Conservation (phyloP, 164 flowering plant species). For the Chimonanthus salicifolius region DNA sequence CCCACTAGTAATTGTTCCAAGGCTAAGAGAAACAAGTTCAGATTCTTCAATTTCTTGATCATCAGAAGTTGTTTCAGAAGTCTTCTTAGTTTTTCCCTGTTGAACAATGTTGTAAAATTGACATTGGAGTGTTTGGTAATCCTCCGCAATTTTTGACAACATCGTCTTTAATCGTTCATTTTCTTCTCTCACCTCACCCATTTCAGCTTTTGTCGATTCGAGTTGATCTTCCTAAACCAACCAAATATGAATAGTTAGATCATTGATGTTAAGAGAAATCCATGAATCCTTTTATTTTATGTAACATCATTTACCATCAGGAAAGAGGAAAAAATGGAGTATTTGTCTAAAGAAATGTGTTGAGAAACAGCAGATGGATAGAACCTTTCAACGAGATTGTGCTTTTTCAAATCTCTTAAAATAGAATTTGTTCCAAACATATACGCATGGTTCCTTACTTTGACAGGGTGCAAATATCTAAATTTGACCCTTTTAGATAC, state of each 20-base stretch:
- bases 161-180: slow-evolving; percentile 54
- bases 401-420: too few relatives aligned
- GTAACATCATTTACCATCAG: too few relatives aligned
- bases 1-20: slow-evolving; percentile 45
- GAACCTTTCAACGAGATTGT: too few relatives aligned
- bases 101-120: slow-evolving; percentile 35
- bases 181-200: slow-evolving; percentile 69
- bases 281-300: too few relatives aligned
- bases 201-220: slow-evolving; percentile 56
- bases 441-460: too few relatives aligned
- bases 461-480: too few relatives aligned
- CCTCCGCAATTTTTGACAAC: slow-evolving; percentile 42
- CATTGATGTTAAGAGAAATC: not conserved
- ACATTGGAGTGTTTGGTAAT: slow-evolving; percentile 53
- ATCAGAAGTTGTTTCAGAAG: slow-evolving; percentile 7
- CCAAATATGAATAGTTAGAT: not conserved
- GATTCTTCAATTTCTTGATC: slow-evolving; percentile 37
- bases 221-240: slow-evolving; percentile 36
- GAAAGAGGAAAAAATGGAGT: too few relatives aligned
- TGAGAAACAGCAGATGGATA: too few relatives aligned
- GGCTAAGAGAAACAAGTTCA: slow-evolving; percentile 63
- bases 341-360: too few relatives aligned
- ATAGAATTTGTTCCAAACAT: too few relatives aligned
- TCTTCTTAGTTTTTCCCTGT: slow-evolving; percentile 29
- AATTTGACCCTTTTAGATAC: too few relatives aligned